phyloP scores from a whole-genome alignment of 768 basidiomycete species.

The Russula brevipes region DNA sequence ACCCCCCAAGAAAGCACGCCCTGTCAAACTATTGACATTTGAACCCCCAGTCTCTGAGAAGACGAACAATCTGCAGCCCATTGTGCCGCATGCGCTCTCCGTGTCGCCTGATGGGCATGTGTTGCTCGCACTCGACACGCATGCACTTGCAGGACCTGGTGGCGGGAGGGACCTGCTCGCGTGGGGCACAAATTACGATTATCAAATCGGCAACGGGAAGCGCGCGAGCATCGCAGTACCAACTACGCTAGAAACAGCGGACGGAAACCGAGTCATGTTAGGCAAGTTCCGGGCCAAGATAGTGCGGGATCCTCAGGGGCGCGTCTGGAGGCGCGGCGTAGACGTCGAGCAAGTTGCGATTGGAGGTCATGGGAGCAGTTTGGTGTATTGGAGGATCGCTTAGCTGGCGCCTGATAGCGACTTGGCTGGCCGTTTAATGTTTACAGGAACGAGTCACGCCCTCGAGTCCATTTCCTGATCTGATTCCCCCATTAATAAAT shows the following conservation, averaged over 20 bases:
- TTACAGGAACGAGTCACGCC: not conserved
- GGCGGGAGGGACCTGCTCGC: constrained; percentile 60
- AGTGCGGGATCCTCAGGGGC: constrained; percentile 56
- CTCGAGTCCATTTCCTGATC: not conserved
- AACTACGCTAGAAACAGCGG: constrained; percentile 43
- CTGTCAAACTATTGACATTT: constrained; percentile 3
- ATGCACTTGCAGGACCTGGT: constrained; percentile 42
- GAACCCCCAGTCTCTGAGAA: constrained; percentile 55
- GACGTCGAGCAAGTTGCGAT: constrained; percentile 60
- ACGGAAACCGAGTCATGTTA: constrained; percentile 59
- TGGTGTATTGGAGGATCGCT: constrained; percentile 65
- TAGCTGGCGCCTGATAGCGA: not conserved
- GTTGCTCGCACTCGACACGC: constrained; percentile 65
- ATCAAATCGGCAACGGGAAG: constrained; percentile 73
- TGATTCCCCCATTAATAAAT: not conserved
- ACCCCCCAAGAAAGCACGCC: not conserved
- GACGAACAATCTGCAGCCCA: constrained; percentile 53
- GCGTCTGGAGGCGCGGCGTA: constrained; percentile 53
- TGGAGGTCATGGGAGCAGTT: constrained; percentile 57
- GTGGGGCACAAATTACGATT: constrained; percentile 72
- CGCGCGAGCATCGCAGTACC: constrained; percentile 55
- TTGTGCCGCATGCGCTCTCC: constrained; percentile 56
- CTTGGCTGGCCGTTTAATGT: not conserved
- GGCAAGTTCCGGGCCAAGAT: constrained; percentile 43
- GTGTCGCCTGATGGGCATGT: constrained; percentile 75